Conservation (phyloP, 169 alveolate species). For the Eimeria necatrix region DNA sequence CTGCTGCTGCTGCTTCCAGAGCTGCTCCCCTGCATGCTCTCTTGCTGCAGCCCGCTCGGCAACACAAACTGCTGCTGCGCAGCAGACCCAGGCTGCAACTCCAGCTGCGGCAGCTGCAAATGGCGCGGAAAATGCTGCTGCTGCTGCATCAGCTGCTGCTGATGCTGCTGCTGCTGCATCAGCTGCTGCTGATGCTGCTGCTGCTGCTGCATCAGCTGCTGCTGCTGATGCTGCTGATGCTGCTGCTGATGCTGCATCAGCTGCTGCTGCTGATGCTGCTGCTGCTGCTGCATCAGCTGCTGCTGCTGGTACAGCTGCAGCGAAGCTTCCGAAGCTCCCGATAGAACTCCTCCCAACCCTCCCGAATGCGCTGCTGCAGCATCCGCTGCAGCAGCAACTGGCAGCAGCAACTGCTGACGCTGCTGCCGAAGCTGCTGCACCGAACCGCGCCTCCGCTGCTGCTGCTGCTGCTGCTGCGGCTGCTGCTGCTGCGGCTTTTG, state of each 20-base stretch:
- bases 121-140: not conserved
- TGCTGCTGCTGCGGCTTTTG: not conserved
- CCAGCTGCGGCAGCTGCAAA: not conserved
- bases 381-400: not conserved
- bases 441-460: not conserved
- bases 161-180: too few species aligned
- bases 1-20: not conserved
- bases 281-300: not conserved
- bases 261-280: conserved; percentile 14
- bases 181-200: too few species aligned
- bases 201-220: too few species aligned
- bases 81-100: not conserved
- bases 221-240: too few species aligned
- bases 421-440: not conserved
- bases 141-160: too few species aligned
- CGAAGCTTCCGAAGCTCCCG: too few species aligned
- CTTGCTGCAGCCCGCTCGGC: not conserved
- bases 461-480: not conserved
- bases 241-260: too few species aligned
- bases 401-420: not conserved
- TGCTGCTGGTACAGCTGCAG: not conserved
- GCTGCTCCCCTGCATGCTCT: not conserved
- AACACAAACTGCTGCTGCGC: not conserved
- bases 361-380: too few species aligned
- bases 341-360: too few species aligned